A percentile compares a stretch with the other conserved stretches of the same genome.
These are phyloP conservation scores for Ophiostoma himal-ulmi DNA, from an alignment of 2,329 filamentous ascomycete species.

Conservation along the genomic window DNA sequence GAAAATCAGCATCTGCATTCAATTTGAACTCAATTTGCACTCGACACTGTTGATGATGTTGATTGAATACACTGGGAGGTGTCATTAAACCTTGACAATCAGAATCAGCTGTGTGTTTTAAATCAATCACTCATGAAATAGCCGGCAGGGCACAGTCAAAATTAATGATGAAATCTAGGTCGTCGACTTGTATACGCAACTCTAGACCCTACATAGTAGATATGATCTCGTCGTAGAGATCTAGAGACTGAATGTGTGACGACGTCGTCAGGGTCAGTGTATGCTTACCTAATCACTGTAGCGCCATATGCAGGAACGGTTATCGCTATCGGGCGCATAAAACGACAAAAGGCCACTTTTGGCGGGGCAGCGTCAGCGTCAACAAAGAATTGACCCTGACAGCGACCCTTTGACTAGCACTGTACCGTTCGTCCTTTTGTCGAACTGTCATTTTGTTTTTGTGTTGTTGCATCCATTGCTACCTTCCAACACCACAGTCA, in stretches of 20 bases:
- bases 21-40: background rate
- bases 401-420: conserved; percentile 6
- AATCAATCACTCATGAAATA: background rate
- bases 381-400: conserved; percentile 7
- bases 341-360: background rate
- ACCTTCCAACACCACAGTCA: background rate
- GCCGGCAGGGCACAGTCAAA: too few relatives aligned
- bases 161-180: background rate
- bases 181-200: too few relatives aligned
- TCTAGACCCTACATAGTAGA: too few relatives aligned
- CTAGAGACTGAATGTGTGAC: background rate
- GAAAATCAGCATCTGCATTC: background rate
- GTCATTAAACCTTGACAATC: background rate
- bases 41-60: background rate
- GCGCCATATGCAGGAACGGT: background rate
- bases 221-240: too few relatives aligned
- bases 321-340: conserved; percentile 3
- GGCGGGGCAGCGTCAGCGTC: conserved; percentile 5
- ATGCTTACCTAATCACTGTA: background rate
- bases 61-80: background rate
- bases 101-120: background rate
- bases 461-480: background rate
- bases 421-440: background rate
- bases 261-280: background rate
- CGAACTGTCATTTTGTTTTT: background rate